Base-by-base conservation (phyloP, 495 filamentous ascomycete genomes). In the Staphylotrichum tortipilum region DNA sequence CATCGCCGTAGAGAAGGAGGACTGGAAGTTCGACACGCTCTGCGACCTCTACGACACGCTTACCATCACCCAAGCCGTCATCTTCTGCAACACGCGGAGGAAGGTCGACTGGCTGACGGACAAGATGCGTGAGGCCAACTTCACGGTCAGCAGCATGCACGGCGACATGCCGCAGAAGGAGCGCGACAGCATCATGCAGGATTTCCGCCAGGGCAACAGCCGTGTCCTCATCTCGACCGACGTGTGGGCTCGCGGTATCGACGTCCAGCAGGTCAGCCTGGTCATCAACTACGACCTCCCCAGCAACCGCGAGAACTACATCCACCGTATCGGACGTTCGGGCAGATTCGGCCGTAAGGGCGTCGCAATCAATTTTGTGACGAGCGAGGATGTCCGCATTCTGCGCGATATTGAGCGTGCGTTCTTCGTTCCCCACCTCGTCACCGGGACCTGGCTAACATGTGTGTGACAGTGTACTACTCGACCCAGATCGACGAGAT, bases 21-120 rank as follows among this genome's bases (percentile, higher is more conserved):
- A 97, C 63, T 98, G 94, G 94, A 98, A 98, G 76, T 84, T 98
- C 55, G 92, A 98, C 72, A 98, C 92, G 38, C 88, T 98, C 26
- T 97, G 87, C 64, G 92, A 98, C 71, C 75, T 98, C 50, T 98
- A 98, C 79, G 92, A 98, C 70, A 98, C 92, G 28, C 85, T 98
- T 65, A 98, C 92, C 58, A 98, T 98, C 68, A 98, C 92, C 49
- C 92, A 98, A 71, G 92, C 92, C 52, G 92, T 98, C 68, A 98
- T 98, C 74, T 98, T 98, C 85, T 98, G 92, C 79, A 98, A 98
- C 80, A 98, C 92, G 58, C 85, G 94, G 63, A 80, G 92, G 73
- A 98, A 98, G 89, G 92, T 98, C 64, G 92, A 98, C 78, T 98
- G 92, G 92, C 84, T 98, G 57, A 98, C 92, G 55, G 91, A 96